A percentile compares a stretch with the other conserved stretches of the same genome.
Evolutionary conservation across 2,329 filamentous ascomycete genomes (phyloP).

Genomic region (Claviceps paspali): DNA sequence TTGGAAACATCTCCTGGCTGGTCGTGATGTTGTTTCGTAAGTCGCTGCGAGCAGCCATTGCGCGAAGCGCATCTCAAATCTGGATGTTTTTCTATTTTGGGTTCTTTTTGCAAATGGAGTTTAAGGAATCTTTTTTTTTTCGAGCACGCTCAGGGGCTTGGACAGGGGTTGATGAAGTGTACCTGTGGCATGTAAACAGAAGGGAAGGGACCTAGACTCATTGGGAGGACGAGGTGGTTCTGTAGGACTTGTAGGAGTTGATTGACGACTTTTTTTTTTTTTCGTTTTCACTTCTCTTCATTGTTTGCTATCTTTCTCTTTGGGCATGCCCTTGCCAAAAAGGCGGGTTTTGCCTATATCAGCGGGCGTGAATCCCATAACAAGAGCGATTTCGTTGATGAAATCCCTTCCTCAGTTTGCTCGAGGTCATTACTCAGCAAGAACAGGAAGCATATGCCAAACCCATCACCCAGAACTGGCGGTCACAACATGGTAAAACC

Average conservation of each 20-base stretch:
- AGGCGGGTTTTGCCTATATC: neutral
- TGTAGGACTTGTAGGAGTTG: slow-evolving; percentile 10
- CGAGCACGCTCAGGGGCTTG: slow-evolving; percentile 4
- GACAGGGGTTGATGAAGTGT: slow-evolving; percentile 4
- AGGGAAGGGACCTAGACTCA: slow-evolving; percentile 1
- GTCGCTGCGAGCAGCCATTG: neutral
- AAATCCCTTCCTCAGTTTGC: no score
- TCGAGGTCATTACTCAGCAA: no score
- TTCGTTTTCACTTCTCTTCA: neutral
- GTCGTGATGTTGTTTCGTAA: slow-evolving; percentile 4
- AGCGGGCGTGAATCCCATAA: neutral
- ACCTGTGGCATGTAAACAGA: slow-evolving; percentile 9
- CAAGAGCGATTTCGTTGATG: neutral
- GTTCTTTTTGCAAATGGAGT: slow-evolving; percentile 24
- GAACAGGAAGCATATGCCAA: no score
- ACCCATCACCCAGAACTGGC: no score
- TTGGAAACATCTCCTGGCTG: neutral
- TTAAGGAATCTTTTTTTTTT: slow-evolving; percentile 16
- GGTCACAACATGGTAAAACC: no score
- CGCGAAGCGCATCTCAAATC: slow-evolving; percentile 13
- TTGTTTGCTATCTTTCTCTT: neutral
- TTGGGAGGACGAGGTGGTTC: slow-evolving; percentile 3
- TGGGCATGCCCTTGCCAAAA: no score
- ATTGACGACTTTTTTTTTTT: slow-evolving; percentile 6
- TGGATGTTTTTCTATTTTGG: slow-evolving; percentile 21